Percentiles rank a stretch among this genome's conserved stretches.
phyloP scores from a whole-genome alignment of 1,139 yeast genomes.

The Meyerozyma guilliermondii region DNA sequence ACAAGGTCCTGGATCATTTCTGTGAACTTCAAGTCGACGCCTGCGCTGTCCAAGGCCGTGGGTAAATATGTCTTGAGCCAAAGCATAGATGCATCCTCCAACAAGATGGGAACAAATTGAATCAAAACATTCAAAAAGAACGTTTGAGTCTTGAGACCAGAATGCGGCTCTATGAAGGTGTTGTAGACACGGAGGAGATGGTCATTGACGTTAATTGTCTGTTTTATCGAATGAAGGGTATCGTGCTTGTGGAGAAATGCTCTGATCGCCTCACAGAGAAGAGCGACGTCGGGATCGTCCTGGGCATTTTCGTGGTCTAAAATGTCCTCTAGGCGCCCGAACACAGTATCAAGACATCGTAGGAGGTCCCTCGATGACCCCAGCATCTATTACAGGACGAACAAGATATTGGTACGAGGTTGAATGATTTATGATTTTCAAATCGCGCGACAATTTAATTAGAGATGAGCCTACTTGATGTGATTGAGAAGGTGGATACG shows the following conservation, averaged over 20 bases:
- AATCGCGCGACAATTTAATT: neutral
- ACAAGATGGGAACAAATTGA: conserved; percentile 34
- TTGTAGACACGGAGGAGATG: conserved; percentile 44
- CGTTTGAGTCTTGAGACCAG: conserved; percentile 30
- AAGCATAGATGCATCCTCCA: conserved; percentile 32
- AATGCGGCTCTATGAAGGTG: conserved; percentile 27
- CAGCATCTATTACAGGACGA: conserved; percentile 14
- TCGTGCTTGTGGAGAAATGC: conserved; percentile 35
- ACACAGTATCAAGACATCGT: conserved; percentile 25
- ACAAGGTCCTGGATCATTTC: conserved; percentile 40
- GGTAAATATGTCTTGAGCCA: conserved; percentile 53
- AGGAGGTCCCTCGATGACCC: conserved; percentile 33
- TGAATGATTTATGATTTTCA: neutral
- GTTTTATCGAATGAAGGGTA: conserved; percentile 29
- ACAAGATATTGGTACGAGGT: neutral
- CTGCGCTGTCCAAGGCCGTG: conserved; percentile 61
- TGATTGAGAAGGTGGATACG: conserved; percentile 44
- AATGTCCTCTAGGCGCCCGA: conserved; percentile 18
- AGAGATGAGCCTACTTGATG: conserved; percentile 11
- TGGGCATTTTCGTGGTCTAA: conserved; percentile 8
- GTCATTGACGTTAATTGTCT: conserved; percentile 41
- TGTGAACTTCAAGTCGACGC: conserved; percentile 39
- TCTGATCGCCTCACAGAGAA: conserved; percentile 15
- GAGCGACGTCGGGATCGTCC: conserved; percentile 8
- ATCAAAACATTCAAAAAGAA: conserved; percentile 44